Conservation (phyloP, 2,329 filamentous ascomycete genomes). For the Pseudogymnoascus sp. region DNA sequence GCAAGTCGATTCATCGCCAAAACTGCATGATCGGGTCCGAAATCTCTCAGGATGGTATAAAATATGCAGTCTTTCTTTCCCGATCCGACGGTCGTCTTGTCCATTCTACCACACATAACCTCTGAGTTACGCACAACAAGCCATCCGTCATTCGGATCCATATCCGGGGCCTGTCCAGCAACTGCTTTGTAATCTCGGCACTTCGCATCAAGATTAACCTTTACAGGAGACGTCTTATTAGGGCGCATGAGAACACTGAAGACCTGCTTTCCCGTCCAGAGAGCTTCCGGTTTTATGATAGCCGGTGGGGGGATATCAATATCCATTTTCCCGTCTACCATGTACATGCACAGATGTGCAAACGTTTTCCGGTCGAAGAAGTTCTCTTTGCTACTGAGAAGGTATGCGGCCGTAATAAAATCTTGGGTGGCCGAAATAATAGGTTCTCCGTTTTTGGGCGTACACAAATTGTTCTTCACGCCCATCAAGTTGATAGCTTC, state of each 20-base stretch:
- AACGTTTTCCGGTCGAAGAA: conserved; percentile 89
- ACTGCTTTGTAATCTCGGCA: conserved; percentile 72
- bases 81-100: conserved; percentile 93
- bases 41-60: conserved; percentile 93
- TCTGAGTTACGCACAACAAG: conserved; percentile 93
- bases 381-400: conserved; percentile 84
- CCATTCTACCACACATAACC: conserved; percentile 95
- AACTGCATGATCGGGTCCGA: conserved; percentile 80
- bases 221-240: conserved; percentile 72
- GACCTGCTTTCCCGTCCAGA: conserved; percentile 97
- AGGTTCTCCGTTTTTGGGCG: conserved; percentile 94
- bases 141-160: conserved; percentile 84
- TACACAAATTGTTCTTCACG: conserved; percentile 91
- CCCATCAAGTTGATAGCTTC: conserved; percentile 97
- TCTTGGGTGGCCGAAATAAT: conserved; percentile 99
- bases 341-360: conserved; percentile 83
- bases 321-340: conserved; percentile 73
- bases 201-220: conserved; percentile 88
- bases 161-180: conserved; percentile 52
- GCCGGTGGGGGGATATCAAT: conserved; percentile 83
- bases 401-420: conserved; percentile 92
- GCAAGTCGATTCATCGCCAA: conserved; percentile 90
- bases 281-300: conserved; percentile 72
- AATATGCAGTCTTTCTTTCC: conserved; percentile 98
- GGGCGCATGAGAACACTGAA: conserved; percentile 89